Base-by-base conservation (phyloP, 1,284 basidiomycete genomes). In the Volvariella surrecta region DNA sequence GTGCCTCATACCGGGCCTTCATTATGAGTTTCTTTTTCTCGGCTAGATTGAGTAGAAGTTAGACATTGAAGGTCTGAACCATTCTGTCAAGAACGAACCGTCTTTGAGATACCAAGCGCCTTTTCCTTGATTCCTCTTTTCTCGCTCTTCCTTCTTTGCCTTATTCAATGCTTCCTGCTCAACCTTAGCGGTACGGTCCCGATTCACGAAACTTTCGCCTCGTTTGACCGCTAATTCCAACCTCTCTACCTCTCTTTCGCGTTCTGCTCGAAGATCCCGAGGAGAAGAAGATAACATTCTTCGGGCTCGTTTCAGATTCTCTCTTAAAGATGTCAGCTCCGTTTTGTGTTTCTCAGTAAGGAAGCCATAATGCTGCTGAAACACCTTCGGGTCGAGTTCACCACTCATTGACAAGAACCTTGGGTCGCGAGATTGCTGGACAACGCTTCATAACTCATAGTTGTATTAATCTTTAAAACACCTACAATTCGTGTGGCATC, bases 21-120 rank as follows among this genome's bases (percentile, higher is more conserved):
- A 79, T 64, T 0, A 93, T 55, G 16, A 91, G 53, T 43, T 83
- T 74, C 53, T 79, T 84, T 67, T 89, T 82, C 53, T 88, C 87
- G 40, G 76, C 90, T 28, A 28, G n/a, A n/a, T n/a, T 93, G 57
- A 20, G 41, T 13, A 38, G 19, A 24, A 37, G 31, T 43, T 17
- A 46, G 32, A 39, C 9, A 48, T 48, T 19, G 32, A 28, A 28
- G 11, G 11, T 28, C 24, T 6, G 15, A 6, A 15, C 13, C 8
- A 15, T 15, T 35, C 11, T 6, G 16, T 10, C 4, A 15, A 35
- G n/a, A 17, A 62, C 80, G 54, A 58, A 89, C 91, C 68, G 53
- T 84, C 70, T 69, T 97, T 98, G 73, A 97, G 74, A 62, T 77
- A 89, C 86, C 89, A 98, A 15, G 71, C 75, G 9, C 75, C 72